These are phyloP conservation scores for Chlorella sp. DNA, from an alignment of 139 green algal species.

Conservation along the genomic window DNA sequence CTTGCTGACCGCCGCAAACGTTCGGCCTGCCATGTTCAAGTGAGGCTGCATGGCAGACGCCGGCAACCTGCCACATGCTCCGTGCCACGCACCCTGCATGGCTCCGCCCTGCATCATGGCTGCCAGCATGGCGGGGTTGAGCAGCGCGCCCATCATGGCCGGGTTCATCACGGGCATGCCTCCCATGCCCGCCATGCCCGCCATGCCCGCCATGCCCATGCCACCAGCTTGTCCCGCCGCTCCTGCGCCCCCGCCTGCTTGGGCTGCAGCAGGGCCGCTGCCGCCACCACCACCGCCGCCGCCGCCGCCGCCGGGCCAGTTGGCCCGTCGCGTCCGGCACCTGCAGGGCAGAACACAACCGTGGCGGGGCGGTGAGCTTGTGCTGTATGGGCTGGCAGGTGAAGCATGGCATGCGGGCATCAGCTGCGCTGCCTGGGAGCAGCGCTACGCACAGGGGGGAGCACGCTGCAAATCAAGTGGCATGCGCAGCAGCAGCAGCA, in stretches of 20 bases:
- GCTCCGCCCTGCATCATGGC: slow-evolving; percentile 4
- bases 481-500: not conserved
- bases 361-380: too few species aligned
- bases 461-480: not conserved
- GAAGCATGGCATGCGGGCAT: too few species aligned
- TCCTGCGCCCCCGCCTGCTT: slow-evolving; percentile 24
- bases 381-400: too few species aligned
- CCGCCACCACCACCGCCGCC: not conserved
- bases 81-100: not conserved
- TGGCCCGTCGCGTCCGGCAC: not conserved
- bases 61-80: too few species aligned
- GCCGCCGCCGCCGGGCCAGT: not conserved
- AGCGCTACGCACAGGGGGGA: not conserved
- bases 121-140: slow-evolving; percentile 16
- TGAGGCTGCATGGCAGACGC: too few species aligned
- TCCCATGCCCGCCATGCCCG: slow-evolving; percentile 45
- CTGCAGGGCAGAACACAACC: not conserved
- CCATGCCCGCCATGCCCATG: slow-evolving; percentile 50
- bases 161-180: not conserved
- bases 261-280: not conserved
- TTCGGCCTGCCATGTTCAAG: too few species aligned
- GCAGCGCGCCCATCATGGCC: not conserved
- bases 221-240: slow-evolving; percentile 19
- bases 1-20: too few species aligned
- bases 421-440: not conserved